These are phyloP conservation scores for Heteromeles arbutifolia DNA, from an alignment of 306 rosid species.

Conservation along the genomic window DNA sequence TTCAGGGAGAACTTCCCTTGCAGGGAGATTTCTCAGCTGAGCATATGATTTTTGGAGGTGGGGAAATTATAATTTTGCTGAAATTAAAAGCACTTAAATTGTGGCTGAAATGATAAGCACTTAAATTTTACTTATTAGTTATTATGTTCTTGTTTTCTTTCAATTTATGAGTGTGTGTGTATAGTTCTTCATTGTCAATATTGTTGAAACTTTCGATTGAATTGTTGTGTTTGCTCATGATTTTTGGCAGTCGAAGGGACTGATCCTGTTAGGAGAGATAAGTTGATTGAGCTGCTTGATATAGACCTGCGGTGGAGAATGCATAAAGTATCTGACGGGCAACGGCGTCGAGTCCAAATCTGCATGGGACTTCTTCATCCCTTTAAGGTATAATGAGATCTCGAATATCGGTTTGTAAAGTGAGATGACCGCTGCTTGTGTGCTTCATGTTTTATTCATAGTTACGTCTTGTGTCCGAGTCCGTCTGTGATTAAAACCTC, in stretches of 20 bases:
- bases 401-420: neutral
- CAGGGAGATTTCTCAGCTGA: conserved; percentile 98
- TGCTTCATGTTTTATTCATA: neutral
- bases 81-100: too few species aligned
- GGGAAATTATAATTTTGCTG: conserved; percentile 10
- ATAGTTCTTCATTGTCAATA: neutral
- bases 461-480: neutral
- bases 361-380: conserved; percentile 98
- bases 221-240: neutral
- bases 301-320: conserved; percentile 88
- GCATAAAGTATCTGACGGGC: conserved; percentile 99
- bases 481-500: neutral
- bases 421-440: neutral
- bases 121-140: too few species aligned
- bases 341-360: conserved; percentile 92
- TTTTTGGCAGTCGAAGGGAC: conserved; percentile 74
- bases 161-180: neutral
- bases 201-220: conserved; percentile 3
- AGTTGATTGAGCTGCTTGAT: conserved; percentile 82
- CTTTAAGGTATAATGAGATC: conserved; percentile 51
- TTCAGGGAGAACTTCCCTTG: conserved; percentile 91
- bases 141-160: too few species aligned
- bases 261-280: conserved; percentile 78
- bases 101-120: neutral
- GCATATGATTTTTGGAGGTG: conserved; percentile 98